Evolutionary conservation across 2,329 filamentous ascomycete species (phyloP).

Genomic region (Stagonosporopsis tanaceti): DNA sequence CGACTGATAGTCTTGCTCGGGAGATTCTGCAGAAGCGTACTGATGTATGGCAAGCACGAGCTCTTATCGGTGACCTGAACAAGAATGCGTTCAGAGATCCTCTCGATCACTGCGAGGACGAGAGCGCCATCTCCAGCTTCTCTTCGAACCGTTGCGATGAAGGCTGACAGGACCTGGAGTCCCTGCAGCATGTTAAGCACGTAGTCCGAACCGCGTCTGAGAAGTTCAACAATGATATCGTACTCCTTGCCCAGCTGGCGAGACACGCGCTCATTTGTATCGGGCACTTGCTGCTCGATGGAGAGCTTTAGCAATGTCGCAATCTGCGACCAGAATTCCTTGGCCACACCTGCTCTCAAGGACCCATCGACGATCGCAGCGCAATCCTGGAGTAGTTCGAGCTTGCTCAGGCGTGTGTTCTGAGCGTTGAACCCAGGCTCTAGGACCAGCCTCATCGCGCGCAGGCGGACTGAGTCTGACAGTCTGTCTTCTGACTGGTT

Average conservation of each 20-base stretch:
- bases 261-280: conserved; percentile 34
- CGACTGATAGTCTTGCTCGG: conserved; percentile 54
- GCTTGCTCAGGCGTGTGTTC: conserved; percentile 44
- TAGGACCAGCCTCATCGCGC: conserved; percentile 59
- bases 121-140: conserved; percentile 74
- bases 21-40: conserved; percentile 47
- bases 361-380: conserved; percentile 33
- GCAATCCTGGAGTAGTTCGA: conserved; percentile 52
- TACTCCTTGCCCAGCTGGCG: conserved; percentile 71
- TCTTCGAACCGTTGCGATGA: conserved; percentile 63
- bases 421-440: conserved; percentile 63
- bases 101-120: conserved; percentile 73
- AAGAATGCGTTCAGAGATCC: conserved; percentile 62
- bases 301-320: conserved; percentile 31
- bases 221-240: conserved; percentile 71
- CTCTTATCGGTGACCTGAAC: conserved; percentile 23
- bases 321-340: conserved; percentile 42
- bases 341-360: conserved; percentile 27
- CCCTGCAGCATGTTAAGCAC: conserved; percentile 31
- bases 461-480: conserved; percentile 49
- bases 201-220: conserved; percentile 65
- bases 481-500: conserved; percentile 50
- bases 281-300: conserved; percentile 32
- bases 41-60: conserved; percentile 39
- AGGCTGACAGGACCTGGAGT: conserved; percentile 61